phyloP scores from a whole-genome alignment of 495 filamentous ascomycete species.

The Penicillium bovifimosum region DNA sequence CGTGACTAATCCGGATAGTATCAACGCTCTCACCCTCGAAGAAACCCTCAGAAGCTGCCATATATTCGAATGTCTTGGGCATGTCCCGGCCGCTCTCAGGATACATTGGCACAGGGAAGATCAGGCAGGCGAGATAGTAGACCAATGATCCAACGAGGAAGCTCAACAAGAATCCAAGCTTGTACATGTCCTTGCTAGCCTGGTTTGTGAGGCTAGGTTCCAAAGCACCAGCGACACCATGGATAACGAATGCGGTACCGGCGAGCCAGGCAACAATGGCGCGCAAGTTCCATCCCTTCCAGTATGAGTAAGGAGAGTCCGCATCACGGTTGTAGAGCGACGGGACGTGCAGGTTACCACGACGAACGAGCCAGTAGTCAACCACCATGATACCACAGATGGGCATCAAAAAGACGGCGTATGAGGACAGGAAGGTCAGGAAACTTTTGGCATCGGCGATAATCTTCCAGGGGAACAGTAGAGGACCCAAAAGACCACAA shows the following conservation, averaged over 20 bases:
- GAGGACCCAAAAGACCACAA: conserved; percentile 40
- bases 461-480: conserved; percentile 42
- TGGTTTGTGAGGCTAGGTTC: not conserved
- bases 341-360: conserved; percentile 11
- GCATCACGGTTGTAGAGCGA: conserved; percentile 5
- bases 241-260: conserved; percentile 11
- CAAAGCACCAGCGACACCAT: conserved; percentile 9
- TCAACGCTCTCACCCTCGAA: not conserved
- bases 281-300: conserved; percentile 10
- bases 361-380: conserved; percentile 38
- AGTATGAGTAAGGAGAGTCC: conserved; percentile 8
- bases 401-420: conserved; percentile 41
- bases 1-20: not conserved
- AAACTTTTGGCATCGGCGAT: conserved; percentile 34
- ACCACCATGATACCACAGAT: conserved; percentile 34
- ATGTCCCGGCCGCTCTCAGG: not conserved
- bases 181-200: conserved; percentile 16
- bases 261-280: conserved; percentile 14
- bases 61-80: not conserved
- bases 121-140: conserved; percentile 7
- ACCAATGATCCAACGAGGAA: conserved; percentile 1
- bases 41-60: not conserved
- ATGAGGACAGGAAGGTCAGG: conserved; percentile 43
- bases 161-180: conserved; percentile 16
- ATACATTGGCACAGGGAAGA: not conserved